Evolutionary conservation across 2,329 filamentous ascomycete genomes (phyloP).

Genomic region (Colletotrichum coccodes): DNA sequence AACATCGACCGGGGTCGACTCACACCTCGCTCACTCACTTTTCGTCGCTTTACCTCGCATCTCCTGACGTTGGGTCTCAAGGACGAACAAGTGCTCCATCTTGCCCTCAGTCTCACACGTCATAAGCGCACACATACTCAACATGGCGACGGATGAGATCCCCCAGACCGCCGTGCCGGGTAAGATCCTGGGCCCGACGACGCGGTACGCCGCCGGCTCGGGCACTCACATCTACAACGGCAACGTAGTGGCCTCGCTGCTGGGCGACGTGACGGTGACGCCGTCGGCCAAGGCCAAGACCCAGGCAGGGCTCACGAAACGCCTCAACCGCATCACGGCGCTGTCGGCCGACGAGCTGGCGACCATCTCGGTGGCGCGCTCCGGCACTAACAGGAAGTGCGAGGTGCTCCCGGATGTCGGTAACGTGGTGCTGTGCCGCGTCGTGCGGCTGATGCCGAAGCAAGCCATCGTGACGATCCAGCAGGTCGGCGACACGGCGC

Average conservation of each 20-base stretch:
- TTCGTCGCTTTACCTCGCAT: neutral
- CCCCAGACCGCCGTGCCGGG: slow-evolving; percentile 81
- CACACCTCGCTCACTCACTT: neutral
- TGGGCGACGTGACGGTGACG: slow-evolving; percentile 73
- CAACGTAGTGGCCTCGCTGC: slow-evolving; percentile 83
- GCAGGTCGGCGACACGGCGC: slow-evolving; percentile 77
- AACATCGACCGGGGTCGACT: neutral
- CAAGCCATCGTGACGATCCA: slow-evolving; percentile 90
- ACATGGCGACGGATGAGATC: slow-evolving; percentile 47
- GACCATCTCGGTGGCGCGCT: slow-evolving; percentile 64
- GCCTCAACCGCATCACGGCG: slow-evolving; percentile 66
- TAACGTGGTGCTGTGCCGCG: slow-evolving; percentile 83
- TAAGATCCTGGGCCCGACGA: slow-evolving; percentile 76
- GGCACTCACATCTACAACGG: slow-evolving; percentile 85
- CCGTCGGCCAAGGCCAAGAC: slow-evolving; percentile 57
- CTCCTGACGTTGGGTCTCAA: neutral
- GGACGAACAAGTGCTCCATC: neutral
- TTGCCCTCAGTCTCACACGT: slow-evolving; percentile 10
- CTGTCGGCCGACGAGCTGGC: slow-evolving; percentile 55
- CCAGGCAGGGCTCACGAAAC: slow-evolving; percentile 64
- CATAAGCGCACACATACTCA: slow-evolving; percentile 3
- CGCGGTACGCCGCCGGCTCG: slow-evolving; percentile 77
- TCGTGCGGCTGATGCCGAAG: slow-evolving; percentile 85
- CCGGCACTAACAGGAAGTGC: slow-evolving; percentile 58
- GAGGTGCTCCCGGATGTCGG: slow-evolving; percentile 86